Evolutionary conservation across 2,329 filamentous ascomycete species (phyloP).

Genomic region (Alternaria rosae): DNA sequence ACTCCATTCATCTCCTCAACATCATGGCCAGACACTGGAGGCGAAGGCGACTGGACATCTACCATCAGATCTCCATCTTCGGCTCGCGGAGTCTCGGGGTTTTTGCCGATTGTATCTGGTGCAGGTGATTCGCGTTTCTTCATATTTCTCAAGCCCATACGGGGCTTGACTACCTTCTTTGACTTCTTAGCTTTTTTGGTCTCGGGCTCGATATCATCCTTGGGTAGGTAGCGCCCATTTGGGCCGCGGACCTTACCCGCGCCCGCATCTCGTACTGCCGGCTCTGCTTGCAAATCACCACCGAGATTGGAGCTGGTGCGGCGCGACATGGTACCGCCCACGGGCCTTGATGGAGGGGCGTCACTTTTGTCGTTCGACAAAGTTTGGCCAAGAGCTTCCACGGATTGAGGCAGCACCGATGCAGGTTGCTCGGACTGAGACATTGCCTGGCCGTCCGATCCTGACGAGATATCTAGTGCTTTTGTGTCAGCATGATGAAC

Average conservation of each 20-base stretch:
- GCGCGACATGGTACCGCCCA: background rate
- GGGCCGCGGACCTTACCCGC: conserved; percentile 25
- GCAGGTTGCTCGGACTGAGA: background rate
- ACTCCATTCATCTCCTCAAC: background rate
- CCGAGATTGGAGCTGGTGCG: background rate
- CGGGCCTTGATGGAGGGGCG: background rate
- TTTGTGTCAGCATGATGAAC: background rate
- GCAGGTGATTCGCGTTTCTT: background rate
- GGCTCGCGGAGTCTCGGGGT: background rate
- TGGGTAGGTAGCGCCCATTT: conserved; percentile 24
- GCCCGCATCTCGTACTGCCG: conserved; percentile 13
- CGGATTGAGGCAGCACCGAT: background rate
- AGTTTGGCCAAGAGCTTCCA: background rate
- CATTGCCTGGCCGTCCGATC: background rate
- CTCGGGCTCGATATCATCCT: background rate
- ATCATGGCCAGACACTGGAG: background rate
- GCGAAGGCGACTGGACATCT: background rate
- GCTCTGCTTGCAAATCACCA: background rate
- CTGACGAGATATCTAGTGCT: background rate
- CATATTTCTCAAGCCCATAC: background rate
- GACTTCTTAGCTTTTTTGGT: conserved; percentile 8
- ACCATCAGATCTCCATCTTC: background rate
- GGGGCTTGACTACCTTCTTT: background rate
- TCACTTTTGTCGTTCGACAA: background rate
- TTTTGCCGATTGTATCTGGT: background rate